Evolutionary conservation across 768 basidiomycete species (phyloP).

Genomic region (Podaxis sp.): DNA sequence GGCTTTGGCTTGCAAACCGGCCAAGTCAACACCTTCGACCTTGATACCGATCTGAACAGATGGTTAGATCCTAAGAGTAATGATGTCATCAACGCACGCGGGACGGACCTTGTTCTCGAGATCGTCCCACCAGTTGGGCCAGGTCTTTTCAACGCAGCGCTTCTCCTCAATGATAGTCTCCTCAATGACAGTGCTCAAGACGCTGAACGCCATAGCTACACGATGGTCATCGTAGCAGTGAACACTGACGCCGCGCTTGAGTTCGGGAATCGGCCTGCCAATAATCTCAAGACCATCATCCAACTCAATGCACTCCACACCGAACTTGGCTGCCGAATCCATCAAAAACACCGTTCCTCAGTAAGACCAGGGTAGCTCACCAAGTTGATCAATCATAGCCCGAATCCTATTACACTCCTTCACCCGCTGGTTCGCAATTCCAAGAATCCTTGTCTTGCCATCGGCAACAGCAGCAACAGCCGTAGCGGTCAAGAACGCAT

Average conservation of each 20-base stretch:
- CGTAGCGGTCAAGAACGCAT: constrained; percentile 95
- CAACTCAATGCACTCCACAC: constrained; percentile 87
- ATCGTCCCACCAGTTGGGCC: constrained; percentile 99
- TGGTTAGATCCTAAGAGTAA: neutral
- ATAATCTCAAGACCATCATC: constrained; percentile 91
- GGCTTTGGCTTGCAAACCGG: constrained; percentile 34
- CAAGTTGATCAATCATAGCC: constrained; percentile 95
- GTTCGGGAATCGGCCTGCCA: constrained; percentile 63
- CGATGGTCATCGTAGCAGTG: constrained; percentile 99
- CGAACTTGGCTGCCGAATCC: constrained; percentile 75
- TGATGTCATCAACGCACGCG: neutral
- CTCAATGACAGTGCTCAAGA: constrained; percentile 70
- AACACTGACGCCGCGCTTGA: constrained; percentile 73
- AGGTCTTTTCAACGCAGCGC: constrained; percentile 98
- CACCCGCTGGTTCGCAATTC: constrained; percentile 97
- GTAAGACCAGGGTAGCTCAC: constrained; percentile 40
- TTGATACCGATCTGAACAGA: constrained; percentile 76
- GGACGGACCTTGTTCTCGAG: constrained; percentile 81
- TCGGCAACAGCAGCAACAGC: constrained; percentile 83
- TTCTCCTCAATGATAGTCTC: constrained; percentile 92
- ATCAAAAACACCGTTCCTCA: constrained; percentile 4
- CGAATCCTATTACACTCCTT: constrained; percentile 97
- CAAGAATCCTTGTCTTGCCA: constrained; percentile 78
- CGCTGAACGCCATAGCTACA: constrained; percentile 97
- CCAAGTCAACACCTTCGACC: constrained; percentile 82